A percentile compares a stretch with the other conserved stretches of the same genome.
Conservation (phyloP, 805 yeast genomes). For the Saccharomycopsis selenospora region DNA sequence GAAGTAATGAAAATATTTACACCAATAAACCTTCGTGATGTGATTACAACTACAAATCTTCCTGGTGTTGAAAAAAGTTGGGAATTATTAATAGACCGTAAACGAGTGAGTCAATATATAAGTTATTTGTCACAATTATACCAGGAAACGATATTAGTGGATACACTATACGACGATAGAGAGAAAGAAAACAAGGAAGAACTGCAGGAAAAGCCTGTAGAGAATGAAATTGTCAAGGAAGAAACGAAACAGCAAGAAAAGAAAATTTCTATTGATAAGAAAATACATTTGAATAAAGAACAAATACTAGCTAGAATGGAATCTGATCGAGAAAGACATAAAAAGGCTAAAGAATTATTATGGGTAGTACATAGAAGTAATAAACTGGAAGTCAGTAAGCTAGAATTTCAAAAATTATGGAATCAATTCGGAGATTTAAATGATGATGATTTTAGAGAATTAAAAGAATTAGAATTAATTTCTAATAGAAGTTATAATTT, state of each 20-base stretch:
- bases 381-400: conserved; percentile 31
- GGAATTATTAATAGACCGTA: conserved; percentile 39
- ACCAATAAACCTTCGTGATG: neutral
- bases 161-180: neutral
- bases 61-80: conserved; percentile 37
- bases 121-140: neutral
- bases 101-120: conserved; percentile 42
- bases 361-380: conserved; percentile 60
- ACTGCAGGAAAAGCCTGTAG: conserved; percentile 2
- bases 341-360: conserved; percentile 69
- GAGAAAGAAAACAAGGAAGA: neutral
- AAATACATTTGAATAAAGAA: conserved; percentile 29
- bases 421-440: conserved; percentile 28
- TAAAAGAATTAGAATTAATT: conserved; percentile 48
- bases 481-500: conserved; percentile 44
- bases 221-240: conserved; percentile 6
- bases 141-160: neutral
- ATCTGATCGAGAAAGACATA: conserved; percentile 86
- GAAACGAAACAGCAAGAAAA: neutral
- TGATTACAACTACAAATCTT: conserved; percentile 16
- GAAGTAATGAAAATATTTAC: neutral
- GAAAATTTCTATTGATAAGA: neutral
- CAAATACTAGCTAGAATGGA: conserved; percentile 78
- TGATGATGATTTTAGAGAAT: conserved; percentile 41
- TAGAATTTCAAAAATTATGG: conserved; percentile 47